Evolutionary conservation across 2,329 filamentous ascomycete genomes (phyloP), one percentile per base, ranked within the genome.

Genomic region (Ascochyta lentis): DNA sequence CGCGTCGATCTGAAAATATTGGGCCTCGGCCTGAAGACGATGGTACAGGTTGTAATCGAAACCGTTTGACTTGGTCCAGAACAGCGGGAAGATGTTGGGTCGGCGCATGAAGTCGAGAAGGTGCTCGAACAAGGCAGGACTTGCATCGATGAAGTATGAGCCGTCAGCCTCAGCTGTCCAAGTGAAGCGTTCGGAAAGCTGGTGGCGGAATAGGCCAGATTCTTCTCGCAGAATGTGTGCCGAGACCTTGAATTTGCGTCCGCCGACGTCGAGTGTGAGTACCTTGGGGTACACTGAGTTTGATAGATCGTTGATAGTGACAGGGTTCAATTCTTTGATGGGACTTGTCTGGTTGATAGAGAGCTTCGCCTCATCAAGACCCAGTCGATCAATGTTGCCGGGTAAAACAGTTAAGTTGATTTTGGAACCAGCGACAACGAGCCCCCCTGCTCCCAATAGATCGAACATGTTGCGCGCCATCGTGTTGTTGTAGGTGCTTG

Each of bases 81-180:
- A 78, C 0, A 79, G 22, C 0, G 77, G 64, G 33, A 63, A 67
- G 1, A 56, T 40, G 1, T 19, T 4, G 0, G 64, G 66, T 15
- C 64, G 63, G 0, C 62, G 60, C 65, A 70, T 64, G 45, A 63
- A 69, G 6, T 43, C 16, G 0, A 70, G 41, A 1, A 70, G 35
- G 31, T 68, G 49, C 12, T 66, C 50, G 54, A 80, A 80, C 2
- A 76, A 26, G 0, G 64, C 55, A 0, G 71, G 63, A 39, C 79
- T 74, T 0, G 73, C 63, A 51, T 80, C 77, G 19, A 80, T 49
- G 60, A 79, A 79, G 59, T 74, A 74, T 0, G 69, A 67, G 0
- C 71, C 73, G 22, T 78, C 59, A 0, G 27, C 12, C 31, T 64
- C 29, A 9, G 58, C 55, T 3, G 19, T 29, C 59, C 60, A 58